Conservation (phyloP, 768 basidiomycete genomes). For the Tephrocybe rancida region DNA sequence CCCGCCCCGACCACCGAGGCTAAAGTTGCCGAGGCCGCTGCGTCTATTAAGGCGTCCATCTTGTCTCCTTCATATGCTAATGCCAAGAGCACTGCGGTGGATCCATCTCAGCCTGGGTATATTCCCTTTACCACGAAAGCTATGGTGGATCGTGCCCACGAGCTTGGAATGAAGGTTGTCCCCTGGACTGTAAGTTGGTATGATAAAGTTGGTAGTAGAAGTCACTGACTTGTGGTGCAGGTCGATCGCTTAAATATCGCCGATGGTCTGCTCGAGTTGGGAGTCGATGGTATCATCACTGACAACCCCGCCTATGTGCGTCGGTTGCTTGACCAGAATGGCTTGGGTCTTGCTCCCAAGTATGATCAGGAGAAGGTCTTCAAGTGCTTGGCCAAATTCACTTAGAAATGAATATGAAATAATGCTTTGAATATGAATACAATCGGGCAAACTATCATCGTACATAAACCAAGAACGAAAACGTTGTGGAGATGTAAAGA, state of each 20-base stretch:
- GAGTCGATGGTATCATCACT: constrained; percentile 78
- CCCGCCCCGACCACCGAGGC: constrained; percentile 58
- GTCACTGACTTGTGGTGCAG: constrained; percentile 31
- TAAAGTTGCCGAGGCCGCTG: constrained; percentile 70
- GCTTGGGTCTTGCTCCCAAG: constrained; percentile 53
- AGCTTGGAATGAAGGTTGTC: constrained; percentile 61
- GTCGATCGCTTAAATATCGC: constrained; percentile 63
- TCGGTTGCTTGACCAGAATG: constrained; percentile 55
- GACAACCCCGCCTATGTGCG: constrained; percentile 70
- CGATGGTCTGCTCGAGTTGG: constrained; percentile 60
- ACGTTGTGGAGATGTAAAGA: too few relatives aligned
- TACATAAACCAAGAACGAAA: too few relatives aligned
- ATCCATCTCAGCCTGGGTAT: constrained; percentile 46
- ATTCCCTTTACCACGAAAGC: constrained; percentile 62
- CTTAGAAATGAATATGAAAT: neutral
- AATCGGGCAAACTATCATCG: neutral
- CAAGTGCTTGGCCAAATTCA: constrained; percentile 47
- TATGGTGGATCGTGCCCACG: constrained; percentile 71
- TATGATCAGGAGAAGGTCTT: constrained; percentile 63
- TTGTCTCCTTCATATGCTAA: constrained; percentile 61
- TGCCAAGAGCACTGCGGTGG: constrained; percentile 37
- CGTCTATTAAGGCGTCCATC: constrained; percentile 61
- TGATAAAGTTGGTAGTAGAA: neutral
- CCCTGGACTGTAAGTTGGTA: constrained; percentile 68
- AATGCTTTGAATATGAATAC: neutral